Conservation (phyloP, 208 protist species). For the Perkinsela sp. region DNA sequence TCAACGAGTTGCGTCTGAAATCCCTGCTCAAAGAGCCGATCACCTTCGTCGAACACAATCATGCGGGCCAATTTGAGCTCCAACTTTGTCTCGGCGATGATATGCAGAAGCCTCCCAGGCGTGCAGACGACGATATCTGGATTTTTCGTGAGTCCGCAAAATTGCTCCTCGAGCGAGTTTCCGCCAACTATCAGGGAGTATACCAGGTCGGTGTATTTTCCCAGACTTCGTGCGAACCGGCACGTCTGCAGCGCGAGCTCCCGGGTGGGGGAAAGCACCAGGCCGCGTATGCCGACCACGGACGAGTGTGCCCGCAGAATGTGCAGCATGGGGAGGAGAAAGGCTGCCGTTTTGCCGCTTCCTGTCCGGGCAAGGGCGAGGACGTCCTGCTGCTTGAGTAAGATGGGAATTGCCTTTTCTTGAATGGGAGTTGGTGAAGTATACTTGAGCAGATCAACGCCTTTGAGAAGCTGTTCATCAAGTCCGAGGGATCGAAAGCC, state of each 20-base stretch:
- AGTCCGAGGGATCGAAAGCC: slow-evolving; percentile 63
- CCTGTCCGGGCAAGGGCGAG: slow-evolving; percentile 98
- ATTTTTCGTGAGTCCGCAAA: slow-evolving; percentile 72
- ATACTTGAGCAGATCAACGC: slow-evolving; percentile 78
- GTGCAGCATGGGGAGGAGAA: slow-evolving; percentile 89
- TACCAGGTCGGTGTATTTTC: slow-evolving; percentile 67
- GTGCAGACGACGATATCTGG: slow-evolving; percentile 95
- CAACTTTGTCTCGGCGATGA: slow-evolving; percentile 75
- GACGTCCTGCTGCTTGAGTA: slow-evolving; percentile 80
- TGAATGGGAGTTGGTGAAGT: slow-evolving; percentile 95
- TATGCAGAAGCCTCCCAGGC: slow-evolving; percentile 90
- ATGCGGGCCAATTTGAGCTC: slow-evolving; percentile 63
- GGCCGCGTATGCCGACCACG: slow-evolving; percentile 70
- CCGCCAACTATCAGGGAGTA: slow-evolving; percentile 84
- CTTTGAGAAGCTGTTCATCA: slow-evolving; percentile 58
- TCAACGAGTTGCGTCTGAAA: slow-evolving; percentile 73
- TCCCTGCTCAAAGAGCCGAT: slow-evolving; percentile 95
- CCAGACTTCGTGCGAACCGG: slow-evolving; percentile 73
- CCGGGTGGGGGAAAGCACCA: slow-evolving; percentile 92
- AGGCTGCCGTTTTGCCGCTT: slow-evolving; percentile 94
- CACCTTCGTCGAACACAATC: slow-evolving; percentile 96
- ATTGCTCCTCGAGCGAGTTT: slow-evolving; percentile 83
- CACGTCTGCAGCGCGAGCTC: slow-evolving; percentile 91
- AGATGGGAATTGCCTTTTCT: slow-evolving; percentile 74
- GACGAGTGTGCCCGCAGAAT: slow-evolving; percentile 57